Evolutionary conservation across 306 rosid species (phyloP).

Genomic region (Acacia confusa): DNA sequence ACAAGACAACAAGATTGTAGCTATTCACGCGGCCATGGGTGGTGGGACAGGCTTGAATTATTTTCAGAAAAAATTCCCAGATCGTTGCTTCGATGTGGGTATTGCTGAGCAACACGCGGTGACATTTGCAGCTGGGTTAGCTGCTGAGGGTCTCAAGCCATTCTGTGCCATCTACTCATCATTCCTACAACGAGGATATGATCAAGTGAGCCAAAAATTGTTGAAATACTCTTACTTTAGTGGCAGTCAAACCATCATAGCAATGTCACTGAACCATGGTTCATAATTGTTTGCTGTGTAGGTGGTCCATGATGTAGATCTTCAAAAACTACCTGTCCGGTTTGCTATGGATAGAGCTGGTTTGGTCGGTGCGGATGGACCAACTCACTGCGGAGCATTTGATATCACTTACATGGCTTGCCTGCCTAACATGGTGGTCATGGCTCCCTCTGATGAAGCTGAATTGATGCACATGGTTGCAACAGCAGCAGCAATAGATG

Average conservation of each 20-base stretch:
- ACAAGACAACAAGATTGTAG: conserved; percentile 63
- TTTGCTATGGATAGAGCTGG: conserved; percentile 55
- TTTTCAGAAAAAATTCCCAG: conserved; percentile 75
- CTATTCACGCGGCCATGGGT: conserved; percentile 88
- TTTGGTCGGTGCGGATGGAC: conserved; percentile 56
- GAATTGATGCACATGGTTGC: conserved; percentile 58
- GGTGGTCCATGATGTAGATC: conserved; percentile 86
- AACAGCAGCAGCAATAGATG: conserved; percentile 49
- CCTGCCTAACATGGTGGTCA: conserved; percentile 53
- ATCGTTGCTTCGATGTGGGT: conserved; percentile 79
- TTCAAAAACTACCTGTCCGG: conserved; percentile 49
- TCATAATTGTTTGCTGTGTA: conserved; percentile 15
- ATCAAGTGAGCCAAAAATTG: conserved; percentile 47
- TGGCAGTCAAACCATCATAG: neutral
- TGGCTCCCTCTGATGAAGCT: conserved; percentile 48
- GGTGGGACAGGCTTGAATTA: conserved; percentile 79
- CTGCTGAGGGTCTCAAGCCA: conserved; percentile 82
- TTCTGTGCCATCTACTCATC: conserved; percentile 80
- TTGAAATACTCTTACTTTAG: neutral
- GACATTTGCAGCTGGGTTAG: conserved; percentile 83
- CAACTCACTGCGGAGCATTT: conserved; percentile 34
- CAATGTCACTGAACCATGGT: neutral
- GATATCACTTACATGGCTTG: neutral
- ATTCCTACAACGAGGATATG: conserved; percentile 83
- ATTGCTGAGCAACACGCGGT: conserved; percentile 88